These are phyloP conservation scores for Macaranga tanarius DNA, from an alignment of 441 rosid genomes.

Conservation along the genomic window DNA sequence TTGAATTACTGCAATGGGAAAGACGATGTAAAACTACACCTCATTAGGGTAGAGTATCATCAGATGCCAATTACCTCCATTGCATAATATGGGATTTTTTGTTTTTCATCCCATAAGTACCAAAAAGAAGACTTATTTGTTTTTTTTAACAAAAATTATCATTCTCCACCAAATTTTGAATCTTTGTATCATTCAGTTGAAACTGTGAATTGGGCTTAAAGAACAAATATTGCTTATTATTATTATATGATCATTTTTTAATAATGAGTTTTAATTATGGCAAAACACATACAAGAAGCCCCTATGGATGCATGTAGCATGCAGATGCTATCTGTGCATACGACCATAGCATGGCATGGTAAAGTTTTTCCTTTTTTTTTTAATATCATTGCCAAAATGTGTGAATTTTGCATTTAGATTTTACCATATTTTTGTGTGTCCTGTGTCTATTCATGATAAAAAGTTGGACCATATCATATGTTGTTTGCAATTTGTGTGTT, in stretches of 20 bases:
- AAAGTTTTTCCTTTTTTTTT: no score
- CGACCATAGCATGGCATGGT: not conserved
- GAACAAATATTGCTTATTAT: no score
- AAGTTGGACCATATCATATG: not conserved
- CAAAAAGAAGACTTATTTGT: not conserved
- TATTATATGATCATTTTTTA: no score
- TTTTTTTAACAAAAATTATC: not conserved
- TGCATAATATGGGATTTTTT: slow-evolving; percentile 4
- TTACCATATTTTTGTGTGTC: not conserved
- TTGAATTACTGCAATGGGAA: slow-evolving; percentile 21
- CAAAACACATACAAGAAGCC: no score
- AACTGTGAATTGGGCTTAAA: no score
- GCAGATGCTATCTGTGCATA: not conserved
- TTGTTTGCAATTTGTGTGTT: not conserved
- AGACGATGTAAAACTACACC: slow-evolving; percentile 19
- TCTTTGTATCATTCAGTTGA: not conserved
- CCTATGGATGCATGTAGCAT: not conserved
- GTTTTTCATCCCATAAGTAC: no score
- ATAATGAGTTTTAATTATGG: not conserved
- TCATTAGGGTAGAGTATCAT: not conserved
- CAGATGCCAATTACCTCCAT: slow-evolving; percentile 20
- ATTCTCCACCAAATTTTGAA: not conserved
- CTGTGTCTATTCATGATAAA: no score
- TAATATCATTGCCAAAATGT: no score
- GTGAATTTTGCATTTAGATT: no score